Percentiles rank a stretch among this genome's conserved stretches.
phyloP scores from a whole-genome alignment of 202 grass and related monocot species.

The Schoenoplectus triqueter region DNA sequence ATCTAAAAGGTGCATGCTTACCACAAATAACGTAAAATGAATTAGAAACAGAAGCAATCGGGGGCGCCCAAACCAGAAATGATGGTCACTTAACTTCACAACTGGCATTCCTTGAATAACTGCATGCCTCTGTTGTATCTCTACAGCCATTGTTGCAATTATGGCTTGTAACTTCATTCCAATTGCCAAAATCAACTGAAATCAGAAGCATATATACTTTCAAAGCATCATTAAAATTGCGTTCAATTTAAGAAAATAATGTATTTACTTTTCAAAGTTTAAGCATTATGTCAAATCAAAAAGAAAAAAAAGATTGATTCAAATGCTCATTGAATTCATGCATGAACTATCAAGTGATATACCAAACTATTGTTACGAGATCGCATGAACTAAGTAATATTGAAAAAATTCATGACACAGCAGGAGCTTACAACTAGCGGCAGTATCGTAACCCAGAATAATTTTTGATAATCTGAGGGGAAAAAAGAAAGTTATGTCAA shows the following conservation, averaged over 20 bases:
- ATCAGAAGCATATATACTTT: not conserved
- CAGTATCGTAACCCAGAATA: conserved; percentile 77
- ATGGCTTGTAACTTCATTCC: conserved; percentile 97
- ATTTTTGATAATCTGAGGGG: conserved; percentile 58
- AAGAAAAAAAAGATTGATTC: not conserved
- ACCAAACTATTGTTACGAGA: not conserved
- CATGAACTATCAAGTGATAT: too few species aligned
- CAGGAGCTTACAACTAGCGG: conserved; percentile 76
- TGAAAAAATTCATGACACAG: not conserved
- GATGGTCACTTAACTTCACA: conserved; percentile 74
- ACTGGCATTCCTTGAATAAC: conserved; percentile 97
- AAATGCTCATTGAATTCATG: too few species aligned
- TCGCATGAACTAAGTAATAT: not conserved
- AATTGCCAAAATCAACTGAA: conserved; percentile 76
- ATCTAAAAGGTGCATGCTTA: conserved; percentile 37
- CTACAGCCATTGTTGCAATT: conserved; percentile 84
- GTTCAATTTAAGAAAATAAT: not conserved
- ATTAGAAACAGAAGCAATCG: conserved; percentile 83
- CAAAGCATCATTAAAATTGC: not conserved
- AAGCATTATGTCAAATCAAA: not conserved
- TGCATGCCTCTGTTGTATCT: conserved; percentile 78
- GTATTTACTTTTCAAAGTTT: not conserved
- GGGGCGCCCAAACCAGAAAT: conserved; percentile 89
- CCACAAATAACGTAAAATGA: conserved; percentile 92
- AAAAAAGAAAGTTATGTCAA: not conserved